Evolutionary conservation across 371 early-diverging fungal species (phyloP), one percentile per base, ranked within the genome.

Genomic region (Syncephalastrum monosporum): DNA sequence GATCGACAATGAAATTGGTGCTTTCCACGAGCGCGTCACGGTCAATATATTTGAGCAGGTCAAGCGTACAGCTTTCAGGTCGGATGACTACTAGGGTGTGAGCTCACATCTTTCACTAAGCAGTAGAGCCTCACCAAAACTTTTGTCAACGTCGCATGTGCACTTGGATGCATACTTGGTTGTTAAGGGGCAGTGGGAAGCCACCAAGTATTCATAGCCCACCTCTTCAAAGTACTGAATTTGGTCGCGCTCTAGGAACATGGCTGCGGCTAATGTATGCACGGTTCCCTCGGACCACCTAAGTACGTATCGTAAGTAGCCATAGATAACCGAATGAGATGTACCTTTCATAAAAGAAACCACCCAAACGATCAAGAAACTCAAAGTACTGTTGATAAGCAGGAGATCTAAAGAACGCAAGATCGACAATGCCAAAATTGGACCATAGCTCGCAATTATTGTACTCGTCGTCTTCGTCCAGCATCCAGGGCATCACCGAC

Each of bases 291-390:
- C 79, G 8, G 67, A 53, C 80, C 75, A 83, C 63, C 93, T 82
- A 66, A 90, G 89, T 64, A 91, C 38, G 7, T 33, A 33, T 10
- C 0, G 92, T 61, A 84, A 95, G 65, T 93, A 95, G 7, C 89
- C 3, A 7, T 19, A 44, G 19, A 50, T 42, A 15, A 24, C n/a
- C 38, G 33, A 57, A 48, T 17, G 14, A 16, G 8, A 19, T 50
- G 47, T 64, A 79, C 81, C 93, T 80, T 64, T 98, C 99, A 70
- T 97, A 97, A 66, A 90, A 98, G 65, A 98, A 98, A n/a, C 88
- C 95, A 3, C 94, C 93, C 3, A 83, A 67, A 25, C 70, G 63
- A 69, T 98, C 98, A 33, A 98, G 71, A 57, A 80, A 84, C 29
- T 87, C 71, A 61, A 98, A 96, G 60, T 85, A 94, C 43, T 79